Conservation (phyloP, 106 monocot species). For the Allium cepa region DNA sequence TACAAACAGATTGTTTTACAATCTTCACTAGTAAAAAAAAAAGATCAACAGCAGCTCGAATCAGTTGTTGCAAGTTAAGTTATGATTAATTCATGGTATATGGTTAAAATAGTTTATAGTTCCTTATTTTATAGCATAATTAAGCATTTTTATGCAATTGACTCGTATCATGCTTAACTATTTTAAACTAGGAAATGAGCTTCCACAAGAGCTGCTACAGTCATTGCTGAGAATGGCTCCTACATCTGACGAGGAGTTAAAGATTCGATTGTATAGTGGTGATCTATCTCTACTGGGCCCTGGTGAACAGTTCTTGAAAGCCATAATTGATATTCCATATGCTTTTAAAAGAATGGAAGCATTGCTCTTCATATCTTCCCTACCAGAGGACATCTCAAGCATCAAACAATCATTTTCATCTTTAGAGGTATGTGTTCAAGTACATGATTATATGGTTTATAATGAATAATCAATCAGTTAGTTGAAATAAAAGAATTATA, state of each 20-base stretch:
- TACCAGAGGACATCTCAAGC: constrained; percentile 35
- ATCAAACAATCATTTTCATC: constrained; percentile 37
- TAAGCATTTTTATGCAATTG: too few relatives aligned
- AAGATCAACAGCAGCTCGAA: too few relatives aligned
- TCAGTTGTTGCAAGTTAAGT: too few relatives aligned
- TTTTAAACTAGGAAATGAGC: constrained; percentile 41
- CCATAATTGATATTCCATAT: constrained; percentile 44
- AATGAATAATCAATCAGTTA: too few relatives aligned
- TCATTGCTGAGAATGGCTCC: constrained; percentile 58
- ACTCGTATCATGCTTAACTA: background rate
- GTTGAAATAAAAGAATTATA: too few relatives aligned
- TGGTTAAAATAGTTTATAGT: too few relatives aligned
- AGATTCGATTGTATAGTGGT: constrained; percentile 37
- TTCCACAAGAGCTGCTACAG: constrained; percentile 42
- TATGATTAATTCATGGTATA: too few relatives aligned
- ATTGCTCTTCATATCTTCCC: constrained; percentile 41
- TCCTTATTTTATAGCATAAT: too few relatives aligned
- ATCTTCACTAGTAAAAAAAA: too few relatives aligned
- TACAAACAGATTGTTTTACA: too few relatives aligned
- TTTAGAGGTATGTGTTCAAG: constrained; percentile 45
- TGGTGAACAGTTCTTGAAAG: constrained; percentile 58
- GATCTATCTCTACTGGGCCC: constrained; percentile 33
- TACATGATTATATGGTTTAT: too few relatives aligned
- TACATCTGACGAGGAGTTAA: constrained; percentile 52
- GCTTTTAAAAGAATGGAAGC: constrained; percentile 62